A percentile compares a stretch with the other conserved stretches of the same genome.
Conservation (phyloP, 2,329 filamentous ascomycete species). For the Colletotrichum sp. region DNA sequence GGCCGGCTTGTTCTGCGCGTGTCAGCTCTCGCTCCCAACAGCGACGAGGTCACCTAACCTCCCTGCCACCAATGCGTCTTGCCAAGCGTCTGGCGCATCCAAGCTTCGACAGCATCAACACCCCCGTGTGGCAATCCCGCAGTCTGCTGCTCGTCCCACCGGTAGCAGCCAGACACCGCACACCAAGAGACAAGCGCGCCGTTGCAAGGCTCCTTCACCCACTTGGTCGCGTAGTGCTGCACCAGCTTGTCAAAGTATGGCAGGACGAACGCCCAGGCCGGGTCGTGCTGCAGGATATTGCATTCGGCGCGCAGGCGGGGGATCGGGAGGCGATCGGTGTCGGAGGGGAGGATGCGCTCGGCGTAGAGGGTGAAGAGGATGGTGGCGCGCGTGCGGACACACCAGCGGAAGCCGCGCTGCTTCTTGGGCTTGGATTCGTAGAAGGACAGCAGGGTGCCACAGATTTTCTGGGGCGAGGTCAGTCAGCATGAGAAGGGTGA, state of each 20-base stretch:
- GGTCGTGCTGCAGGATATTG: background rate
- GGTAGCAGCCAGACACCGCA: background rate
- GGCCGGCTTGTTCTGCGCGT: background rate
- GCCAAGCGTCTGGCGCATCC: background rate
- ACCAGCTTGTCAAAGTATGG: background rate
- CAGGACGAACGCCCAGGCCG: background rate
- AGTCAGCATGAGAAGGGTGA: background rate
- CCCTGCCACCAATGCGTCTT: background rate
- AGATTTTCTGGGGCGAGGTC: background rate
- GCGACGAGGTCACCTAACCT: background rate
- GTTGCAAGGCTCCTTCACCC: background rate
- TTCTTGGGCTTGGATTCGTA: background rate
- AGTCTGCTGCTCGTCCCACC: background rate
- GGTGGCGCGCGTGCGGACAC: background rate
- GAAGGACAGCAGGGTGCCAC: background rate
- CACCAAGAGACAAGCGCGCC: background rate
- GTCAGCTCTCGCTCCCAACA: background rate
- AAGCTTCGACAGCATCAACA: background rate
- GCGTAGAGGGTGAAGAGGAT: background rate
- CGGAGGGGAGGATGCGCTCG: background rate
- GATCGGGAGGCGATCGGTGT: background rate
- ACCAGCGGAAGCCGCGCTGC: background rate
- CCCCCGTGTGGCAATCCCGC: background rate
- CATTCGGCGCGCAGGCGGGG: background rate
- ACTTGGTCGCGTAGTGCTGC: background rate